Percentiles rank a stretch among this genome's conserved stretches.
Conservation (phyloP, 768 basidiomycete species). For the Termitomyces sp. region DNA sequence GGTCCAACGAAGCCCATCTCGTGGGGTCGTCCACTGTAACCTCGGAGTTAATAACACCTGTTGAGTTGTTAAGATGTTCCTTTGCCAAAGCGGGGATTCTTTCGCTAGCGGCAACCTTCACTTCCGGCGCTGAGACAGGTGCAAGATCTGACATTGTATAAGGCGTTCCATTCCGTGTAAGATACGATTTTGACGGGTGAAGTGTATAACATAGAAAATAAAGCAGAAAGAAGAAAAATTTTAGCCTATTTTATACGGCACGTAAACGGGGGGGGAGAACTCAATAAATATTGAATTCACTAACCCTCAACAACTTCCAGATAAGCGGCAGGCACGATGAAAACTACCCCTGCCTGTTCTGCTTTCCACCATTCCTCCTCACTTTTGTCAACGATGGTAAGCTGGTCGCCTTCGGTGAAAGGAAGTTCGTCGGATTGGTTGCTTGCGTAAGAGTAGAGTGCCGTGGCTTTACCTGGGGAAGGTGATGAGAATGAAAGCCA, state of each 20-base stretch:
- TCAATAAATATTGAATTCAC: constrained; percentile 54
- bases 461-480: constrained; percentile 59
- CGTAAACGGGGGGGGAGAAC: constrained; percentile 54
- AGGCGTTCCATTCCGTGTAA: constrained; percentile 23
- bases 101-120: background rate
- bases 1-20: constrained; percentile 1
- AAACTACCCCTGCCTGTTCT: constrained; percentile 79
- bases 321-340: constrained; percentile 90
- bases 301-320: constrained; percentile 87
- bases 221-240: constrained; percentile 57
- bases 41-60: background rate
- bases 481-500: background rate
- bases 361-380: constrained; percentile 97
- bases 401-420: constrained; percentile 73
- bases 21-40: constrained; percentile 1
- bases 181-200: constrained; percentile 27
- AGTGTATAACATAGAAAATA: constrained; percentile 38
- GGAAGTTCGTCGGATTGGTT: constrained; percentile 76
- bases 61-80: constrained; percentile 4
- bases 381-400: constrained; percentile 75
- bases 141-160: constrained; percentile 7
- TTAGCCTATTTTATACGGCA: constrained; percentile 70
- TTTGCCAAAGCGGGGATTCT: background rate
- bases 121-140: background rate
- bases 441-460: constrained; percentile 74